Evolutionary conservation across 106 monocot species (phyloP).

Genomic region (Dioscorea alata): DNA sequence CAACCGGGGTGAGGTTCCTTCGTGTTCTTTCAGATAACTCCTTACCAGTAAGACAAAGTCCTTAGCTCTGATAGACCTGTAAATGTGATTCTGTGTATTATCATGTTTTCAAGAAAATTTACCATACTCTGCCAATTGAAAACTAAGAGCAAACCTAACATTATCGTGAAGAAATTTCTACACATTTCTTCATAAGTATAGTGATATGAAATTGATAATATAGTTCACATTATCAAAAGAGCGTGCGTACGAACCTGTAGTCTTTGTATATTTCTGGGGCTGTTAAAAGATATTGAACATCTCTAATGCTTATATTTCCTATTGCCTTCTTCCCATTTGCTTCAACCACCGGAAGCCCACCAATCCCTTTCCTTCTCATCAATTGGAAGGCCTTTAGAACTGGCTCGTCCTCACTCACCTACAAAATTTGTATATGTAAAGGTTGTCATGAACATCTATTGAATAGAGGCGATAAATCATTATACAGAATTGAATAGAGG

Average conservation of each 20-base stretch:
- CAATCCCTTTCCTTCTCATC: slow-evolving; percentile 72
- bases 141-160: too few species aligned
- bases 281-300: slow-evolving; percentile 87
- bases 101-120: too few species aligned
- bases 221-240: too few species aligned
- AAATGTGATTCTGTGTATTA: background rate
- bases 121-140: too few species aligned
- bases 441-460: background rate
- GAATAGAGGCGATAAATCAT: too few species aligned
- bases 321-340: slow-evolving; percentile 45
- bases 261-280: slow-evolving; percentile 89
- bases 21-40: slow-evolving; percentile 47
- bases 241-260: slow-evolving; percentile 42
- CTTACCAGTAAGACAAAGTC: slow-evolving; percentile 66
- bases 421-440: background rate
- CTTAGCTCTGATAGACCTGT: slow-evolving; percentile 80
- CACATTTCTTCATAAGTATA: too few species aligned
- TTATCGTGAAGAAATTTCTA: too few species aligned
- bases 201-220: too few species aligned
- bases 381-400: slow-evolving; percentile 80
- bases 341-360: slow-evolving; percentile 83
- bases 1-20: slow-evolving; percentile 58
- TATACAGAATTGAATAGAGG: too few species aligned
- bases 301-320: slow-evolving; percentile 97
- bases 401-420: slow-evolving; percentile 79